Conservation (phyloP, 495 filamentous ascomycete species). For the Margaritispora aquatica region DNA sequence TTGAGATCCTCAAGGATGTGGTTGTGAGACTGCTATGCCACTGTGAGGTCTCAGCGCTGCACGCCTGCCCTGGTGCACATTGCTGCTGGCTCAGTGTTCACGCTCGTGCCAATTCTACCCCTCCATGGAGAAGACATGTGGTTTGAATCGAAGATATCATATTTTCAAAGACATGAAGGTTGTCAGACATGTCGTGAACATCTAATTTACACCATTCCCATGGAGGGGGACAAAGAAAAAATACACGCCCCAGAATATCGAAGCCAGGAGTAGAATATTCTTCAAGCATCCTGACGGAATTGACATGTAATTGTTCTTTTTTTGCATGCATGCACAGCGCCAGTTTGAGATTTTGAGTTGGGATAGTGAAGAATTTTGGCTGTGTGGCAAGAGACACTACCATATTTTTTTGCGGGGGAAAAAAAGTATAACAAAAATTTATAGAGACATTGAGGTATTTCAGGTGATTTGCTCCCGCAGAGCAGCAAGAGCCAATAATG, state of each 20-base stretch:
- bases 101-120: background rate
- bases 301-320: background rate
- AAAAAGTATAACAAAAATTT: no score
- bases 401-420: background rate
- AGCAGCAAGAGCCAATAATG: no score
- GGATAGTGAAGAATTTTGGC: background rate
- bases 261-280: background rate
- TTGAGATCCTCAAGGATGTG: conserved; percentile 3
- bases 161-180: no score
- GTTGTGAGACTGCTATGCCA: conserved; percentile 9
- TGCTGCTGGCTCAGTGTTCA: no score
- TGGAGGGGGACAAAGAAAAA: background rate
- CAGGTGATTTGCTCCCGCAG: background rate
- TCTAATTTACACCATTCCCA: background rate
- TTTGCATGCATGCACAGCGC: conserved; percentile 9
- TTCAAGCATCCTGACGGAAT: background rate
- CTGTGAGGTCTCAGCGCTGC: background rate
- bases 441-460: no score
- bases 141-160: background rate
- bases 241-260: background rate
- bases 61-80: background rate
- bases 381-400: background rate
- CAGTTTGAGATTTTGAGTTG: conserved; percentile 1
- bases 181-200: no score
- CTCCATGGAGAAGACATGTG: background rate